phyloP scores from a whole-genome alignment of 768 basidiomycete genomes.

The Rubroboletus pulcherrimus region DNA sequence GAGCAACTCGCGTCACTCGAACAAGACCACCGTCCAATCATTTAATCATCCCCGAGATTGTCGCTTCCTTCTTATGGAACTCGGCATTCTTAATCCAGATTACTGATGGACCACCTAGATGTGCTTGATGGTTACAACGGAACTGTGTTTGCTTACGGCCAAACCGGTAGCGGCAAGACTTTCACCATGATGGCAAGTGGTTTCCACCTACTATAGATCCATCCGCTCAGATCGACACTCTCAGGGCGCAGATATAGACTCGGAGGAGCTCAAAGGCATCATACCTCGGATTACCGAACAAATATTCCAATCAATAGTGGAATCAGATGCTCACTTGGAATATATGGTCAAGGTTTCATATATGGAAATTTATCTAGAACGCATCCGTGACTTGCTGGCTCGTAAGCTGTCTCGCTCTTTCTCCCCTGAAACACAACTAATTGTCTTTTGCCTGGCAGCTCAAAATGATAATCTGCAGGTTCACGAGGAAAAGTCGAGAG shows the following conservation, averaged over 20 bases:
- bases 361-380: constrained; percentile 99
- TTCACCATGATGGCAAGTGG: constrained; percentile 94
- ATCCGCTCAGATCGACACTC: constrained; percentile 2
- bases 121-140: constrained; percentile 99
- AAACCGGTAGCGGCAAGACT: constrained; percentile 95
- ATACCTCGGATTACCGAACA: constrained; percentile 99
- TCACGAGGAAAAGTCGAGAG: constrained; percentile 96
- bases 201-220: constrained; percentile 1
- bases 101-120: constrained; percentile 50
- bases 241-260: constrained; percentile 97
- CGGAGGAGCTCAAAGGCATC: constrained; percentile 88
- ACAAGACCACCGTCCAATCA: neutral
- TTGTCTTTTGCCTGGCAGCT: constrained; percentile 41
- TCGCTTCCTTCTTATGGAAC: neutral
- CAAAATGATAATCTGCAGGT: constrained; percentile 98
- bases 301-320: constrained; percentile 96
- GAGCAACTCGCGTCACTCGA: neutral
- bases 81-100: neutral
- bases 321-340: constrained; percentile 92
- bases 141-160: constrained; percentile 96
- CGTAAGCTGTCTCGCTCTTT: constrained; percentile 53
- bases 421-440: constrained; percentile 3
- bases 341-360: constrained; percentile 99
- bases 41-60: neutral
- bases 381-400: constrained; percentile 89